Evolutionary conservation across 352 stramenopile species (phyloP).

Genomic region (Heterotrichella gracilis): DNA sequence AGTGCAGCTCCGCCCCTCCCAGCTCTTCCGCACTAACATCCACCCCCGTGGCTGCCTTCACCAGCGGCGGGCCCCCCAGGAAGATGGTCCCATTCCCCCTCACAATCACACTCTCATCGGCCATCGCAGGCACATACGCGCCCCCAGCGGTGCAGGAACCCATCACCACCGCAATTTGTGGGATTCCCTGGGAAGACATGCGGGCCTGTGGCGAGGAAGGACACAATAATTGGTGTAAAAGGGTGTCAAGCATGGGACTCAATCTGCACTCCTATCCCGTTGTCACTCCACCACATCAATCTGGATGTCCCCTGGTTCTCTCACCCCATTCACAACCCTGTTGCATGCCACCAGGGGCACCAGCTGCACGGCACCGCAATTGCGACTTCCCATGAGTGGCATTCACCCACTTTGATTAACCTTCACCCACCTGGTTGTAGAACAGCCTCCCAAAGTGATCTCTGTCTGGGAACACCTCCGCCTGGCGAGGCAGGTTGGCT

Average conservation of each 20-base stretch:
- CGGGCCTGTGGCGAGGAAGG: too few species aligned
- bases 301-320: too few species aligned
- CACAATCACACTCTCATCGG: constrained; percentile 83
- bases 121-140: constrained; percentile 79
- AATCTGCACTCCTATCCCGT: too few species aligned
- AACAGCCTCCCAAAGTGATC: constrained; percentile 88
- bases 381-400: too few species aligned
- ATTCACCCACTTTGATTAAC: too few species aligned
- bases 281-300: too few species aligned
- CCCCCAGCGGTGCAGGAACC: constrained; percentile 78
- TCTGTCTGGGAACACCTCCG: constrained; percentile 76
- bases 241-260: too few species aligned
- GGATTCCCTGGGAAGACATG: constrained; percentile 62
- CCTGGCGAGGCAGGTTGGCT: constrained; percentile 69
- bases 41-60: constrained; percentile 84
- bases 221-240: too few species aligned
- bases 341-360: too few species aligned
- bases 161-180: constrained; percentile 79
- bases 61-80: constrained; percentile 69
- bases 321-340: too few species aligned
- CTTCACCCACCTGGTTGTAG: too few species aligned
- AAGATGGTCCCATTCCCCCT: constrained; percentile 80
- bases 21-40: constrained; percentile 66
- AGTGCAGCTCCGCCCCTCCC: constrained; percentile 57
- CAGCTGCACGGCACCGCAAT: too few species aligned